Percentiles rank a stretch among this genome's conserved stretches.
Evolutionary conservation across 73 alveolate species (phyloP).

Genomic region (Blepharisma japonicum): DNA sequence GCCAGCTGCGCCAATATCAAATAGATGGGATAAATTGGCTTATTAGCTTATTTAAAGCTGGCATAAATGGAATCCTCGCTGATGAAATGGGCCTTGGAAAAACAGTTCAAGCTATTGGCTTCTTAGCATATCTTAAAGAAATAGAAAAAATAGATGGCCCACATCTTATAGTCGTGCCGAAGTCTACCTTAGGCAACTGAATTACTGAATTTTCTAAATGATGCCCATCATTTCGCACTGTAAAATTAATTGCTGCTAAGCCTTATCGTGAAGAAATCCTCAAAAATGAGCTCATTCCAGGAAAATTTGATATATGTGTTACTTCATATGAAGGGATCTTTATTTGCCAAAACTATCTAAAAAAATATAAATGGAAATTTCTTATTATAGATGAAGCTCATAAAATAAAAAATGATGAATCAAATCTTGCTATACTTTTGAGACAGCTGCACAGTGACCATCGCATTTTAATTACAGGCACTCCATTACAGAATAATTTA

Average conservation of each 20-base stretch:
- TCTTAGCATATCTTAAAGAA: slow-evolving; percentile 86
- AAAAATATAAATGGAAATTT: slow-evolving; percentile 88
- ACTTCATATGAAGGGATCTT: slow-evolving; percentile 97
- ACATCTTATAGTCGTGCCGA: slow-evolving; percentile 86
- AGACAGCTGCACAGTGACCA: slow-evolving; percentile 81
- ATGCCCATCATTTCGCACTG: slow-evolving; percentile 85
- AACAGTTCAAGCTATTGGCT: slow-evolving; percentile 96
- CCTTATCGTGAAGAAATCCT: slow-evolving; percentile 91
- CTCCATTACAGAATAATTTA: slow-evolving; percentile 96
- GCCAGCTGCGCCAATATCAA: slow-evolving; percentile 67
- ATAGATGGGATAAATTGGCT: slow-evolving; percentile 69
- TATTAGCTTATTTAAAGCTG: slow-evolving; percentile 72
- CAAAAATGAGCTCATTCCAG: slow-evolving; percentile 65
- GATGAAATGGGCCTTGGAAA: slow-evolving; percentile 99
- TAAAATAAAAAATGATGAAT: slow-evolving; percentile 93
- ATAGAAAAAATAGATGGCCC: slow-evolving; percentile 74
- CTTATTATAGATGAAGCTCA: slow-evolving; percentile 96
- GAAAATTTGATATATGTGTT: slow-evolving; percentile 91
- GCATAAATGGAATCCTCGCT: slow-evolving; percentile 98
- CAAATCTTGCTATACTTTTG: slow-evolving; percentile 63
- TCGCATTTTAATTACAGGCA: slow-evolving; percentile 92
- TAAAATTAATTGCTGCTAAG: slow-evolving; percentile 89
- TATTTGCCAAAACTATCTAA: slow-evolving; percentile 76
- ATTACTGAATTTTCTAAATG: slow-evolving; percentile 87
- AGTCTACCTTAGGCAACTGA: slow-evolving; percentile 96